Evolutionary conservation across 441 rosid genomes (phyloP).

Genomic region (Melastoma candidum): DNA sequence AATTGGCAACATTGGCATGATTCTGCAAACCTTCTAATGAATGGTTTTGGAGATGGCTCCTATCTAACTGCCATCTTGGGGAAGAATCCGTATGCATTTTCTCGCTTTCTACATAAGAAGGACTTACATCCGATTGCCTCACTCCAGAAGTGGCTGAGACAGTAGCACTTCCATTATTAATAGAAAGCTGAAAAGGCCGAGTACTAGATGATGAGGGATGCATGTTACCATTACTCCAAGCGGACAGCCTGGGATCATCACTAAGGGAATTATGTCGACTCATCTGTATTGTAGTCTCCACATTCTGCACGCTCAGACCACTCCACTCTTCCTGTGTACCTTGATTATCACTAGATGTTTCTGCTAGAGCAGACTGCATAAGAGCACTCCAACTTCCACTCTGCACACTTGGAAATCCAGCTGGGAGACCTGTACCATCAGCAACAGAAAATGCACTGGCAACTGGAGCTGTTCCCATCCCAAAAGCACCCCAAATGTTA

Average conservation of each 20-base stretch:
- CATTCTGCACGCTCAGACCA: constrained; percentile 47
- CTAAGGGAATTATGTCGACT: constrained; percentile 27
- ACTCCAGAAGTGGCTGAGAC: constrained; percentile 29
- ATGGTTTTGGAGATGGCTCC: constrained; percentile 27
- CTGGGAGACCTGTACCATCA: constrained; percentile 24
- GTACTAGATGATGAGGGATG: constrained; percentile 27
- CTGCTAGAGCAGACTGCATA: constrained; percentile 58
- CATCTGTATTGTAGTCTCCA: constrained; percentile 35
- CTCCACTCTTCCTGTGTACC: constrained; percentile 53
- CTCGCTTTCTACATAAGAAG: constrained; percentile 25
- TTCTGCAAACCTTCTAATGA: constrained; percentile 19
- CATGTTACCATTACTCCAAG: constrained; percentile 32
- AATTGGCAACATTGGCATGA: background rate
- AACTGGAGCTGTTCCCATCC: constrained; percentile 25
- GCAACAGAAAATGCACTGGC: constrained; percentile 28
- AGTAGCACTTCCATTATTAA: constrained; percentile 23
- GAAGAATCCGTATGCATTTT: constrained; percentile 24
- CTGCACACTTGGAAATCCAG: constrained; percentile 38
- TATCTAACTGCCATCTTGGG: constrained; percentile 33
- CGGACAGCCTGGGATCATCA: constrained; percentile 30
- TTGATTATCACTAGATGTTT: constrained; percentile 52
- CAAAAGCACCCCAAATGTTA: constrained; percentile 25
- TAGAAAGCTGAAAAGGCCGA: constrained; percentile 20
- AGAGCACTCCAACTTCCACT: constrained; percentile 78
- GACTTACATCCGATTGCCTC: constrained; percentile 26